Percentiles rank a stretch among this genome's conserved stretches.
Conservation (phyloP, 1,139 yeast genomes). For the Suhomyces atakaporum region DNA sequence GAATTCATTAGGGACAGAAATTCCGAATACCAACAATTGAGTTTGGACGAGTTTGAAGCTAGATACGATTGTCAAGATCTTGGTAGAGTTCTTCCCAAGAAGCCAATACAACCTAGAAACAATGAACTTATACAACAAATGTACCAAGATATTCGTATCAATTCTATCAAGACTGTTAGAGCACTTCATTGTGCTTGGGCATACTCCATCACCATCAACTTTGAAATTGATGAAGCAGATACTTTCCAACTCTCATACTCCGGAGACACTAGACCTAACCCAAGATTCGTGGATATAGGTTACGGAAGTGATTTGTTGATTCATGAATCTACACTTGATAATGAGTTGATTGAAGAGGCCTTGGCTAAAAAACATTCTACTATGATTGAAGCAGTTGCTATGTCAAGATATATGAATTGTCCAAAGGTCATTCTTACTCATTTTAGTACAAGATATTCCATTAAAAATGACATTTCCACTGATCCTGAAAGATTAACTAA, state of each 20-base stretch:
- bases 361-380: constrained; percentile 85
- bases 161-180: constrained; percentile 56
- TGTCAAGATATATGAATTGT: constrained; percentile 73
- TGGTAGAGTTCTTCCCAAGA: constrained; percentile 23
- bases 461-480: constrained; percentile 49
- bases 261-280: constrained; percentile 91
- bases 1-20: constrained; percentile 43
- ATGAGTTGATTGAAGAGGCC: constrained; percentile 80
- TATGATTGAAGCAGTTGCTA: constrained; percentile 77
- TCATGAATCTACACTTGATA: constrained; percentile 92
- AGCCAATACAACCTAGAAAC: constrained; percentile 21
- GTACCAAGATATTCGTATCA: constrained; percentile 30
- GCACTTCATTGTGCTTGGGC: constrained; percentile 89
- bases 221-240: constrained; percentile 28
- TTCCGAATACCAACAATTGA: constrained; percentile 30
- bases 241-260: constrained; percentile 79
- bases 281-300: constrained; percentile 63
- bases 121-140: constrained; percentile 21
- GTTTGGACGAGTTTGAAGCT: constrained; percentile 36
- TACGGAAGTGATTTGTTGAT: constrained; percentile 70
- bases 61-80: constrained; percentile 27
- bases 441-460: constrained; percentile 88
- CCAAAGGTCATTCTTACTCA: constrained; percentile 77
- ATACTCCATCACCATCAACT: constrained; percentile 66
- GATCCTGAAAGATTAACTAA: constrained; percentile 25